Evolutionary conservation across 768 basidiomycete species (phyloP), one percentile per base, ranked within the genome.

Genomic region (Amyloporia xantha): DNA sequence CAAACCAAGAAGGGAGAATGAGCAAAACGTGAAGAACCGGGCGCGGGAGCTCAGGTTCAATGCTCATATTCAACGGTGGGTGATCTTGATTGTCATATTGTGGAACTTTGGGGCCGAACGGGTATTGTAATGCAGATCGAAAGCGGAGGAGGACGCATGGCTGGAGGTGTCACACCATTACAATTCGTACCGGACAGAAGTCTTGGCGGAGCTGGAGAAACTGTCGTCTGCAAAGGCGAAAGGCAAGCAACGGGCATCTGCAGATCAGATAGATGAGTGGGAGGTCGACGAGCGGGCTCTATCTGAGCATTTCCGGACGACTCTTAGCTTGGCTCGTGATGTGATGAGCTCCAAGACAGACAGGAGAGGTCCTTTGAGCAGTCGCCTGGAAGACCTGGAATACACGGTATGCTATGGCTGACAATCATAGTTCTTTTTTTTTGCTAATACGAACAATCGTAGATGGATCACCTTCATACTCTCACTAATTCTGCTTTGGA

Each of bases 121-220:
- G 5, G 20, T 24, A 24, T 21, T 43, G 20, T 33, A 40, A 17
- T 19, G 11, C 40, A 78, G 77, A 44, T 65, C 70, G 35, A 68
- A 82, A 58, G 72, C 73, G 41, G 88, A 90, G 60, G 80, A 82
- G 25, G 81, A 82, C 47, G 76, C 78, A n/a, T 90, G 88, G 88
- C 74, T 76, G 38, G 75, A 78, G 53, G 73, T 78, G 0, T 71
- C 73, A 5, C 75, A 76, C 40, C 74, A 71, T 36, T 87, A 86
- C 59, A 79, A 84, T 30, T 61, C 76, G 4, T 80, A 78, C 57
- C 64, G 68, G 39, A 70, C 73, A 51, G 70, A 69, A 23, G 68
- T 79, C 24, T 66, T 73, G 36, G 64, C 69, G 13, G 73, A 72
- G 15, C n/a, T 44, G 6, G 42, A 42, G n/a, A 49, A 42, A 13